A percentile compares a stretch with the other conserved stretches of the same genome.
Conservation (phyloP, 2,329 filamentous ascomycete genomes). For the Cercospora sesami region DNA sequence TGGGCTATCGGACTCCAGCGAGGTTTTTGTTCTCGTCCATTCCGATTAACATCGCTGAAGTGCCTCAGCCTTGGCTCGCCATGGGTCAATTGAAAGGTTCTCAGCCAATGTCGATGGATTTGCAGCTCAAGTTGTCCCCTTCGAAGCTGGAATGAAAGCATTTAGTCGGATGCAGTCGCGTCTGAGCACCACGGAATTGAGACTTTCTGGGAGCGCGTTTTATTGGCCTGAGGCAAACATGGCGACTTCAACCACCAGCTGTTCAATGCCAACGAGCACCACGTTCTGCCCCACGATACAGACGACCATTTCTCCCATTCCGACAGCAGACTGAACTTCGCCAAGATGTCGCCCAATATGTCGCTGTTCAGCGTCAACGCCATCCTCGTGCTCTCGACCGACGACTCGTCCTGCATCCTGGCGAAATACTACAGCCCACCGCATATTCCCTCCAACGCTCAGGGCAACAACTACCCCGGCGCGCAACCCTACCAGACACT, state of each 20-base stretch:
- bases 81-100: conserved; percentile 19
- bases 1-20: conserved; percentile 3
- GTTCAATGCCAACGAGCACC: conserved; percentile 9
- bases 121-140: conserved; percentile 30
- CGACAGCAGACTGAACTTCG: conserved; percentile 5
- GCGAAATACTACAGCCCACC: conserved; percentile 86
- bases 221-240: conserved; percentile 2
- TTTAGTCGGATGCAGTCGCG: conserved; percentile 7
- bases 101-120: conserved; percentile 31
- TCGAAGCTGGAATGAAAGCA: conserved; percentile 23
- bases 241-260: conserved; percentile 15
- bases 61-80: background rate
- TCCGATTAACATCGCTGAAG: background rate
- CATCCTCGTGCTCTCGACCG: conserved; percentile 60
- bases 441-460: conserved; percentile 55
- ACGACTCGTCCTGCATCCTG: conserved; percentile 89
- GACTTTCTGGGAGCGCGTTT: background rate
- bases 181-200: background rate
- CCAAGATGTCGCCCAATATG: conserved; percentile 53
- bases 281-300: background rate
- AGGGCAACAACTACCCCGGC: conserved; percentile 60
- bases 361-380: conserved; percentile 57
- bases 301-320: background rate
- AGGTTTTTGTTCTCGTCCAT: conserved; percentile 3
- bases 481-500: conserved; percentile 80